Conservation (phyloP, 2,329 filamentous ascomycete genomes). For the Elsinoe australis region DNA sequence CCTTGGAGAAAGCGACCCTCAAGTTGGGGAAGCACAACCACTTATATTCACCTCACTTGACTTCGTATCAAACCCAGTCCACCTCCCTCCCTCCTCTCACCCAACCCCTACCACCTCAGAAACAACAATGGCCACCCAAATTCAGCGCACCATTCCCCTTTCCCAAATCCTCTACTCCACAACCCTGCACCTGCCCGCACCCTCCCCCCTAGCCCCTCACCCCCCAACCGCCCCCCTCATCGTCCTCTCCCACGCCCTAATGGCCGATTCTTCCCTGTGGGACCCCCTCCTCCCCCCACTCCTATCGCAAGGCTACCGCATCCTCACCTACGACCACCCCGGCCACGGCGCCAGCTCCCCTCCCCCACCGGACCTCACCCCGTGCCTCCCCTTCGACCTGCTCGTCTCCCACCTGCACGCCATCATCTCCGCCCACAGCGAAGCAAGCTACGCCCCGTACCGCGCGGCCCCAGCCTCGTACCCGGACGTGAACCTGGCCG, state of each 20-base stretch:
- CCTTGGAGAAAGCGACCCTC: not conserved
- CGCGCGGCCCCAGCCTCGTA: constrained; percentile 1
- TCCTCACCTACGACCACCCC: constrained; percentile 27
- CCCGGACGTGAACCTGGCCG: not conserved
- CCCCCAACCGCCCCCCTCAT: constrained; percentile 20
- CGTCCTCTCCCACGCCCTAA: constrained; percentile 27
- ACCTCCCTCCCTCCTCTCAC: not conserved
- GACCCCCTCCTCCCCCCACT: constrained; percentile 24
- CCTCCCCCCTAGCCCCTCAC: constrained; percentile 18
- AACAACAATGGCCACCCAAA: not conserved
- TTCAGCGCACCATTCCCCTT: constrained; percentile 20
- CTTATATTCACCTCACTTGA: not conserved
- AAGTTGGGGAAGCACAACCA: not conserved
- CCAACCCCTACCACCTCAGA: not conserved
- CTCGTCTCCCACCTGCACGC: constrained; percentile 25
- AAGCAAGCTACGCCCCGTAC: constrained; percentile 13
- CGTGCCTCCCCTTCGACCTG: constrained; percentile 23
- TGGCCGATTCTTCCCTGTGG: constrained; percentile 27
- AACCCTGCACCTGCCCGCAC: constrained; percentile 20
- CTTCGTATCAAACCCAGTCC: too few species aligned
- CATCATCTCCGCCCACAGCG: constrained; percentile 15
- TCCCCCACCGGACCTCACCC: constrained; percentile 15
- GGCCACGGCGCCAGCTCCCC: constrained; percentile 25
- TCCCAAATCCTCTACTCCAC: constrained; percentile 25
- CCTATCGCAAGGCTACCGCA: constrained; percentile 23